These are phyloP conservation scores for Dillenia turbinata DNA, from an alignment of 164 flowering plant genomes.

Conservation along the genomic window DNA sequence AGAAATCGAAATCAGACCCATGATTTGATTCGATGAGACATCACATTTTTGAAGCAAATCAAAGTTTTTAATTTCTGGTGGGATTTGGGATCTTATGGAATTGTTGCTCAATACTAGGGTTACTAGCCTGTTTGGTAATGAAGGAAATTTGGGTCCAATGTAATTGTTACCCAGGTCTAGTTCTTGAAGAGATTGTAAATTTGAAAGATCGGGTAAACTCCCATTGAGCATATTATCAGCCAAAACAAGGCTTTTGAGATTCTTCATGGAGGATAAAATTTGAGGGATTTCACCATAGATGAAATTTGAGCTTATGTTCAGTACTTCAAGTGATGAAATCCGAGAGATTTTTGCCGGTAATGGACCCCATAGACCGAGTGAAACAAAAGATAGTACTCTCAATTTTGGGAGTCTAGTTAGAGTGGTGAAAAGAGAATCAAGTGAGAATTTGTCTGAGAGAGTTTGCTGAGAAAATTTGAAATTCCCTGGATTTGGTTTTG, in stretches of 20 bases:
- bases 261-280: conserved; percentile 27
- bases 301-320: conserved; percentile 75
- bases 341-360: conserved; percentile 54
- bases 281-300: conserved; percentile 54
- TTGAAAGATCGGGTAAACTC: conserved; percentile 61
- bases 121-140: conserved; percentile 34
- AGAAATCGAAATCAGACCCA: conserved; percentile 50
- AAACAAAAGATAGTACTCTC: conserved; percentile 56
- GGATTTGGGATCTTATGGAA: conserved; percentile 50
- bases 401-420: conserved; percentile 62
- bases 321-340: conserved; percentile 44
- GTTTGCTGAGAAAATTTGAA: conserved; percentile 23
- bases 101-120: conserved; percentile 50
- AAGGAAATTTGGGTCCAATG: conserved; percentile 67
- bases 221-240: conserved; percentile 70
- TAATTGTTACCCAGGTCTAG: conserved; percentile 57
- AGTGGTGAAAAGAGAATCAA: conserved; percentile 64
- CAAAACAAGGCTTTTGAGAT: conserved; percentile 47
- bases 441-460: conserved; percentile 49
- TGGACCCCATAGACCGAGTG: conserved; percentile 83
- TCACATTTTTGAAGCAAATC: conserved; percentile 45
- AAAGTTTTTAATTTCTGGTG: conserved; percentile 25
- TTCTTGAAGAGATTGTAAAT: conserved; percentile 39
- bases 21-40: conserved; percentile 49
- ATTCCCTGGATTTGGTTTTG: conserved; percentile 10